Base-by-base conservation (phyloP, 192 early-diverging fungal species). In the Coemansia sp. region DNA sequence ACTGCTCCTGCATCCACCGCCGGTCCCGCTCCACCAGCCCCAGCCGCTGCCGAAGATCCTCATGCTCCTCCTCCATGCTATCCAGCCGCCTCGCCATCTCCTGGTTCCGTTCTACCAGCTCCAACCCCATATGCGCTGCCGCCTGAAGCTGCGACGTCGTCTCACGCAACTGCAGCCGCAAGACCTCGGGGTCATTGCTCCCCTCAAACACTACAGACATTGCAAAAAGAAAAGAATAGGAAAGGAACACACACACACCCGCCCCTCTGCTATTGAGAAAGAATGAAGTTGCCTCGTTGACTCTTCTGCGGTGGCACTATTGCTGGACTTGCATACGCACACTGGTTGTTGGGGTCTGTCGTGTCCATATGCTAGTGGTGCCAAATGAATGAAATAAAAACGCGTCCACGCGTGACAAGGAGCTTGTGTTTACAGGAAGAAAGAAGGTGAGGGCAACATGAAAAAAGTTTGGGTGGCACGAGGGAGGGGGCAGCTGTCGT, bases 1-100 rank as follows among this genome's bases (percentile, higher is more conserved):
- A 74, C 45, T 74, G 63, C 35, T 74, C 58, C 30, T 74, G 70
- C 51, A 65, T 58, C 59, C 70, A 62, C 38, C 63, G 43, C 5
- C 60, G 53, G 47, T 74, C 70, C 12, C 60, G 54, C 51, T 74
- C 70, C 6, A 66, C 30, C 11, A 66, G 23, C 12, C 26, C 27
- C 28, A 74, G 38, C 0, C 64, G 60, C 38, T 58, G 57, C 1
- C 30, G 47, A 36, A 74, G 42, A 20, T 62, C 64, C 16, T 56
- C 50, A 9, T 74, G 55, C 5, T 30, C 37, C 6, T 33, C 37
- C 25, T 51, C 49, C 11, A 65, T 13, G 1, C 30, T 17, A 9
- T 39, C 33, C n/a, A 74, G 53, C 5, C 53, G 58, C 26, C 38
- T 19, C 13, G 44, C 50, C 0, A 74, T 51, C 7, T 33, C 33